Evolutionary conservation across 2,329 filamentous ascomycete genomes (phyloP), one percentile per base, ranked within the genome.

Genomic region (Fusarium sp.): DNA sequence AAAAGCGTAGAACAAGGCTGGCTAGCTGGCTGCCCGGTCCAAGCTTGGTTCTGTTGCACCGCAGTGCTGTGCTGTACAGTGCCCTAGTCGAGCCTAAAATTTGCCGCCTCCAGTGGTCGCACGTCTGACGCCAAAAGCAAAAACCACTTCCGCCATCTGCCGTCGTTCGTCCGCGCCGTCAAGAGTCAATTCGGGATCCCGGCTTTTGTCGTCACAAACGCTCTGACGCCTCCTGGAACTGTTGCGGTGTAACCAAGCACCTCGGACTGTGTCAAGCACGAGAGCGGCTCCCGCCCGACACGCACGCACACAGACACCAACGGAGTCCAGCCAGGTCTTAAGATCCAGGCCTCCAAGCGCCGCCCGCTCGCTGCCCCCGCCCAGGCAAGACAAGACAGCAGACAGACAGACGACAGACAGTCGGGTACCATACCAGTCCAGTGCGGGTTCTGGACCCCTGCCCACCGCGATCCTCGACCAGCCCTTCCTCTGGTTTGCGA

Each of bases 391-490:
- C 31, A 9, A 11, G 31, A 34, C 31, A 11, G 31, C 31, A 34
- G 18, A 23, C 23, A 23, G 23, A 23, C 23, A 23, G 23, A 23
- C 23, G 23, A 23, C 23, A 23, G 23, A 23, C 23, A 23, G 23
- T 23, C 23, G 23, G 23, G 23, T 23, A 23, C 47, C 47, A 50
- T 30, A 50, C 47, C 47, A 36, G 23, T 23, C 23, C 4, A 36
- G 47, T 50, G 34, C 47, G 27, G 27, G 48, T 51, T 57, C 46
- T 65, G 36, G 51, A 63, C 47, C 67, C 64, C 60, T 68, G 63
- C 60, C 41, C 58, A 50, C 48, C 48, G 31, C 48, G 48, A 51
- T 51, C 48, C 48, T 51, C 48, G 48, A 51, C 28, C 44, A 15
- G 48, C 46, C 34, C 47, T 16, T 18, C 46, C 28, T 48, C 16